Conservation (phyloP, 345 rosid species). For the Citrus trifoliata region DNA sequence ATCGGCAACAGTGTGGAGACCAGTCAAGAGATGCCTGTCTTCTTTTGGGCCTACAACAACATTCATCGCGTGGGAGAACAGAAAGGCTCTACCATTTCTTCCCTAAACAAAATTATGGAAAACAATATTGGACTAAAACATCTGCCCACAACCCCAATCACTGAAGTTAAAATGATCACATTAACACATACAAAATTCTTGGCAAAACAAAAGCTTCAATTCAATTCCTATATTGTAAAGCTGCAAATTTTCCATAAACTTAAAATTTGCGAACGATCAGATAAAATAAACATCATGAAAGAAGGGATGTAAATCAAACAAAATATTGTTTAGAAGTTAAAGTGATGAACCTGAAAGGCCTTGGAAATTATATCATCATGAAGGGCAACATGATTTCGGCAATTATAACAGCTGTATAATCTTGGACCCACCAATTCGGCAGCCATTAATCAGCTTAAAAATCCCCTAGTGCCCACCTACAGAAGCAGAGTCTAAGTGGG, state of each 20-base stretch:
- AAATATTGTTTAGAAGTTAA: slow-evolving; percentile 3
- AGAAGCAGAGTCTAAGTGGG: not conserved
- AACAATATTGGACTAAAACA: slow-evolving; percentile 10
- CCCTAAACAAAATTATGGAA: slow-evolving; percentile 49
- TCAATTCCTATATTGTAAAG: not conserved
- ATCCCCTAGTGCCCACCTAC: not conserved
- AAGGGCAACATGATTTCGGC: slow-evolving; percentile 79
- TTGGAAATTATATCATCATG: slow-evolving; percentile 91
- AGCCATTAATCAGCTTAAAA: slow-evolving; percentile 43
- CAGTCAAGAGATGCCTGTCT: slow-evolving; percentile 69
- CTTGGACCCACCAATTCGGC: slow-evolving; percentile 71
- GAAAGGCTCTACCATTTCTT: slow-evolving; percentile 81
- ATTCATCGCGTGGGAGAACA: slow-evolving; percentile 87
- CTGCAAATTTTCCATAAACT: not conserved
- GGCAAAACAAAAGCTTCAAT: not conserved
- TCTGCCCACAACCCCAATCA: slow-evolving; percentile 2
- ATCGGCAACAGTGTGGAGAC: slow-evolving; percentile 89
- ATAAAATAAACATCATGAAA: not conserved
- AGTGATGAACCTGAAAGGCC: slow-evolving; percentile 78
- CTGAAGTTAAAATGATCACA: not conserved
- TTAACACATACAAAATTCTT: not conserved
- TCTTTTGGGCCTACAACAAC: slow-evolving; percentile 61
- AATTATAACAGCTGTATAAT: slow-evolving; percentile 80
- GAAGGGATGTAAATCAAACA: not conserved
- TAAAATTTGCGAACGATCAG: not conserved